phyloP scores from a whole-genome alignment of 2,329 filamentous ascomycete species.

The Trichoderma asperellum region DNA sequence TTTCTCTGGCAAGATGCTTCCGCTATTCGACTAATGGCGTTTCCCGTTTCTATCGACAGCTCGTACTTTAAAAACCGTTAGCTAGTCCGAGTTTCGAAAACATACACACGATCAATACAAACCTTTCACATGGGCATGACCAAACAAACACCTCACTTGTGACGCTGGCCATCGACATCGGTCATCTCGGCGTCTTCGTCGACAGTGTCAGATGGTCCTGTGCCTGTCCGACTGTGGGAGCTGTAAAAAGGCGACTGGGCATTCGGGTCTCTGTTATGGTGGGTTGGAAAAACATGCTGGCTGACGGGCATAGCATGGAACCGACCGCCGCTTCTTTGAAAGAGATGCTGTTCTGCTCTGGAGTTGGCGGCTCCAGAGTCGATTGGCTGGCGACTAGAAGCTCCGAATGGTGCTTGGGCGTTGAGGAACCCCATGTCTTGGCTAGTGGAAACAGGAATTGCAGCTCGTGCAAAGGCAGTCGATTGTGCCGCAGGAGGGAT shows the following conservation, averaged over 20 bases:
- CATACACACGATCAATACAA: neutral
- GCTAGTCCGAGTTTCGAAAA: neutral
- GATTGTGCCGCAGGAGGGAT: neutral
- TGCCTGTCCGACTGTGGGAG: neutral
- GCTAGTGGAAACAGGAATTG: neutral
- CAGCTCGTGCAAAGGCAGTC: neutral
- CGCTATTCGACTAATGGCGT: neutral
- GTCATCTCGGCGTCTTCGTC: conserved; percentile 16
- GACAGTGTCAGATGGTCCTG: neutral
- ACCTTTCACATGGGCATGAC: neutral
- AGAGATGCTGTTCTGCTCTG: neutral
- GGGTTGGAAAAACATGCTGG: conserved; percentile 8
- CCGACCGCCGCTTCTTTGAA: neutral
- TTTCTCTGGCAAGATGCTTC: neutral
- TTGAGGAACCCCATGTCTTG: neutral
- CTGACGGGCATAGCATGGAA: conserved; percentile 13
- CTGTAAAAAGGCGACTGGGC: neutral
- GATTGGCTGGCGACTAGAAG: neutral
- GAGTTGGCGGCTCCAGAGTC: neutral
- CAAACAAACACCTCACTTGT: neutral
- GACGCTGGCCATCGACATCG: neutral
- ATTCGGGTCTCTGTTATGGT: neutral
- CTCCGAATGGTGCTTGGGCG: neutral
- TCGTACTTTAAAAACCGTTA: neutral
- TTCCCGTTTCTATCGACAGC: neutral